Percentiles rank a stretch among this genome's conserved stretches.
Evolutionary conservation across 1,139 yeast genomes (phyloP).

Genomic region (Candida albicans): DNA sequence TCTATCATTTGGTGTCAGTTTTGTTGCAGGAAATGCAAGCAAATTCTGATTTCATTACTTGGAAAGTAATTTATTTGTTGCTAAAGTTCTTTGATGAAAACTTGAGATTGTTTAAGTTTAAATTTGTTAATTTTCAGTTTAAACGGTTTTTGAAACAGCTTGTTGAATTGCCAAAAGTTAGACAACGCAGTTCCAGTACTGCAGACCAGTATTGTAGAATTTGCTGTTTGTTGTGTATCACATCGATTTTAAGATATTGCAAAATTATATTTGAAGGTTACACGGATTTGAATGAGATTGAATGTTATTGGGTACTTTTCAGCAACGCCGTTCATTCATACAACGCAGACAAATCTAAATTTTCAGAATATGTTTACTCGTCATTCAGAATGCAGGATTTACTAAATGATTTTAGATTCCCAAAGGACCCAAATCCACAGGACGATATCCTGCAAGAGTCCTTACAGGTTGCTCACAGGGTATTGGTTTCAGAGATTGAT

Average conservation of each 20-base stretch:
- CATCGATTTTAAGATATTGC: slow-evolving; percentile 17
- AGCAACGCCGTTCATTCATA: background rate
- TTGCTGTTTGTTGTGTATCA: slow-evolving; percentile 15
- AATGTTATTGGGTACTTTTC: background rate
- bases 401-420: background rate
- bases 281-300: slow-evolving; percentile 22
- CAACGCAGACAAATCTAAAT: background rate
- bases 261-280: slow-evolving; percentile 34
- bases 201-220: slow-evolving; percentile 13
- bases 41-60: slow-evolving; percentile 23
- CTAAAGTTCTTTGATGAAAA: slow-evolving; percentile 23
- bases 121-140: slow-evolving; percentile 12
- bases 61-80: slow-evolving; percentile 29
- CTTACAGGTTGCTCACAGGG: slow-evolving; percentile 2
- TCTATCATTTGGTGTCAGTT: slow-evolving; percentile 33
- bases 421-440: background rate
- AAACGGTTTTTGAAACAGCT: slow-evolving; percentile 6
- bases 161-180: background rate
- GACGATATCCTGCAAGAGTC: slow-evolving; percentile 1
- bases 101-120: slow-evolving; percentile 21
- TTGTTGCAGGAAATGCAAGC: slow-evolving; percentile 26
- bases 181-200: background rate
- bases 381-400: background rate
- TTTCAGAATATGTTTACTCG: background rate
- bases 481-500: slow-evolving; percentile 1